Evolutionary conservation across 2,329 filamentous ascomycete species (phyloP), one percentile per base, ranked within the genome.

Genomic region (Cadophora luteo-olivacea): DNA sequence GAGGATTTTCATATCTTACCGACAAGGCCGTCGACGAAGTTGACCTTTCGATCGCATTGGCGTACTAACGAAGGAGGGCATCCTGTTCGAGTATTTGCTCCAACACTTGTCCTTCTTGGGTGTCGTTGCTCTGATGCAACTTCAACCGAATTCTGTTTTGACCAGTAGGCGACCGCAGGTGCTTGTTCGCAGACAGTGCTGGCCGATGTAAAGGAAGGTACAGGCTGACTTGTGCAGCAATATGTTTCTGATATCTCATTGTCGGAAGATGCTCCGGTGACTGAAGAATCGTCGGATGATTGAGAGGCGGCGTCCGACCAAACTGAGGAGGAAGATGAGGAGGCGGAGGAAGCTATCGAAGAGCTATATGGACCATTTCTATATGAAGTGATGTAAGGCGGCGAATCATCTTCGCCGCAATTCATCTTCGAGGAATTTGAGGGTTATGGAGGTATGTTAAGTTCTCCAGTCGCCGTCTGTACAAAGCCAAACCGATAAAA

Each of bases 11-110:
- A 70, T 79, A 76, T 78, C 95, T 93, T 93, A 97, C 95, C 95
- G 84, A 97, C 94, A 80, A 97, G 92, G 81, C 91, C 96, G 81
- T 97, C 94, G 82, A 98, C 95, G 79, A 98, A 97, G 81, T 92
- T 94, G 79, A 93, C 88, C 85, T 97, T 97, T 79, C 94, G 92
- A 82, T 97, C 94, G 77, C 89, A 89, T 84, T 97, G 94, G 77
- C 94, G 91, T 72, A 94, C 86, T 72, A 97, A 87, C 68, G 91
- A 82, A 61, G 95, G 93, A 75, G 92, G 91, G 75, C 87, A 85
- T 75, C 87, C 86, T 73, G 87, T 81, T 75, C 86, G 84, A 68
- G 84, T 81, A 67, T 84, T 83, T 38, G 85, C 80, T 70, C 87
- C 86, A 71, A 82, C 83, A 68, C 82, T 84, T 62, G 85, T 87